Evolutionary conservation across 1,284 basidiomycete species (phyloP).

Genomic region (Tremellales sp.): DNA sequence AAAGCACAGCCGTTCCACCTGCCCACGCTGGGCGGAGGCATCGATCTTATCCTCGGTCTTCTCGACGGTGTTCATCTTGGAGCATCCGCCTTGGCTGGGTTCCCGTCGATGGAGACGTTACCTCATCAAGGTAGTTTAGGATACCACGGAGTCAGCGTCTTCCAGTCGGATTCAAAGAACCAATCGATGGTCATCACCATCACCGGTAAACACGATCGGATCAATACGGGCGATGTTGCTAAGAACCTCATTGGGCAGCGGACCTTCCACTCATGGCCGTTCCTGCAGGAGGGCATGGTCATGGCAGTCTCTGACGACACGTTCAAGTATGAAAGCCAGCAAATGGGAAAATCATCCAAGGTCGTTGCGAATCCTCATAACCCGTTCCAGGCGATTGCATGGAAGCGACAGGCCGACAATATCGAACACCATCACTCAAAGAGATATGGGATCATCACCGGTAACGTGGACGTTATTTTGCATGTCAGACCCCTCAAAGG

Average conservation of each 20-base stretch:
- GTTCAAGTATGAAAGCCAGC: conserved; percentile 76
- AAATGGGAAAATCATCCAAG: conserved; percentile 56
- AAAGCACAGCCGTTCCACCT: conserved; percentile 75
- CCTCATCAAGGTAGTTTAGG: conserved; percentile 73
- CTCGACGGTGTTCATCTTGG: conserved; percentile 86
- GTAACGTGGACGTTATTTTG: conserved; percentile 71
- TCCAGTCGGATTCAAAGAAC: conserved; percentile 83
- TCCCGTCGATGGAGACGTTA: conserved; percentile 89
- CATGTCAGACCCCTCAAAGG: conserved; percentile 86
- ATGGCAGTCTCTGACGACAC: conserved; percentile 80
- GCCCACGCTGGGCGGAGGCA: conserved; percentile 74
- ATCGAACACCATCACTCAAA: conserved; percentile 87
- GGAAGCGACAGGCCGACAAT: conserved; percentile 72
- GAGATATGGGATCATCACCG: conserved; percentile 79
- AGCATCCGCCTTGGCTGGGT: conserved; percentile 82
- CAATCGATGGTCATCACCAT: conserved; percentile 90
- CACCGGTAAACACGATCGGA: conserved; percentile 66
- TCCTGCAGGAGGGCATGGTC: conserved; percentile 86
- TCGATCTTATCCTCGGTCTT: conserved; percentile 80
- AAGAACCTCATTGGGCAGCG: conserved; percentile 69
- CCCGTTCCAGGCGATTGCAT: conserved; percentile 61
- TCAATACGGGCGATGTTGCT: conserved; percentile 71
- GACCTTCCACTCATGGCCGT: conserved; percentile 87
- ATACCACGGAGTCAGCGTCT: conserved; percentile 88
- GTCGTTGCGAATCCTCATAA: conserved; percentile 69